A percentile compares a stretch with the other conserved stretches of the same genome.
These are phyloP conservation scores for Capronia epimyces DNA, from an alignment of 2,329 filamentous ascomycete genomes.

Conservation along the genomic window DNA sequence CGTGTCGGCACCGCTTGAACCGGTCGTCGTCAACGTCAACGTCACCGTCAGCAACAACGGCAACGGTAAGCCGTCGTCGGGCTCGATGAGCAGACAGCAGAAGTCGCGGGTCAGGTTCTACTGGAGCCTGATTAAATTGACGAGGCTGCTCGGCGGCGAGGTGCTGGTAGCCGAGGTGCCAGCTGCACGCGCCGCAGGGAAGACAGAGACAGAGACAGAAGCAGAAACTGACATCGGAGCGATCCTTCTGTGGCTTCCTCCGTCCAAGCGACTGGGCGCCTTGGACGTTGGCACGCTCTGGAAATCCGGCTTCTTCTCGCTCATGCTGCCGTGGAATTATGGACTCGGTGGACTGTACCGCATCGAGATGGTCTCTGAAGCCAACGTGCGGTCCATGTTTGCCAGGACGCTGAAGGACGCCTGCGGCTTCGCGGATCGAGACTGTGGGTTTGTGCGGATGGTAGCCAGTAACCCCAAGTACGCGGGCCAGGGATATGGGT, in stretches of 20 bases:
- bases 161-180: constrained; percentile 14
- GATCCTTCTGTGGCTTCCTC: constrained; percentile 19
- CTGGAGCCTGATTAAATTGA: constrained; percentile 11
- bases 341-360: constrained; percentile 17
- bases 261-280: constrained; percentile 6
- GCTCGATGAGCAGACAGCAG: constrained; percentile 11
- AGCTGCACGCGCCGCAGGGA: not conserved
- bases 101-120: constrained; percentile 18
- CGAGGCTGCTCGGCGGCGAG: constrained; percentile 9
- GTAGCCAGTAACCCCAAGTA: constrained; percentile 17
- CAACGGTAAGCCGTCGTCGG: no score
- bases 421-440: constrained; percentile 5
- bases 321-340: constrained; percentile 19
- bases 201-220: no score
- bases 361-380: constrained; percentile 15
- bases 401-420: constrained; percentile 9
- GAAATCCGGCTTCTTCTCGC: constrained; percentile 12
- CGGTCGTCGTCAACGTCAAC: constrained; percentile 10
- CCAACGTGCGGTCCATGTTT: constrained; percentile 19
- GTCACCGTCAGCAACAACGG: no score
- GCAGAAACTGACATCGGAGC: constrained; percentile 14
- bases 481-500: constrained; percentile 14
- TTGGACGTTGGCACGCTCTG: constrained; percentile 10
- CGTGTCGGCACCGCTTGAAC: constrained; percentile 8
- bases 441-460: constrained; percentile 22